These are phyloP conservation scores for Pseudozyma sp. DNA, from an alignment of 1,284 basidiomycete species.

Conservation along the genomic window DNA sequence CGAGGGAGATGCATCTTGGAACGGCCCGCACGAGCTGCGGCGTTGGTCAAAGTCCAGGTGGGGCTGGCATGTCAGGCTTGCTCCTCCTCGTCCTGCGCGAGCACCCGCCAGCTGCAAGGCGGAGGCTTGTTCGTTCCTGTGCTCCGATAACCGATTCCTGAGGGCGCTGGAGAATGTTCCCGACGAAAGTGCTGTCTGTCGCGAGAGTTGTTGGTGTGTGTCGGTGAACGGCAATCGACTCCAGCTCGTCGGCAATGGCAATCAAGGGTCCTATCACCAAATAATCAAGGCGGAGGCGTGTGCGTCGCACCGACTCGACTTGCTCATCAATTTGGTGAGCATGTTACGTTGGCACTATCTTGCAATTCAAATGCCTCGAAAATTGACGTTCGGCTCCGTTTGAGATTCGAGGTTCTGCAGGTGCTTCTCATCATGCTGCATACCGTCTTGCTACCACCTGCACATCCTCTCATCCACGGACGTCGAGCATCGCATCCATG, in stretches of 20 bases:
- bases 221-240: too few species aligned
- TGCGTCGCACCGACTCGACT: too few species aligned
- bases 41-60: slow-evolving; percentile 1
- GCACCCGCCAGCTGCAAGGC: not conserved
- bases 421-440: slow-evolving; percentile 1
- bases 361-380: not conserved
- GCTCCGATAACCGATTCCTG: too few species aligned
- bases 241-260: too few species aligned
- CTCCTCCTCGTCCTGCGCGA: slow-evolving; percentile 4
- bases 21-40: slow-evolving; percentile 5
- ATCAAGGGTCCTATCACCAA: too few species aligned
- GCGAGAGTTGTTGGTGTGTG: too few species aligned
- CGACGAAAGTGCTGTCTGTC: too few species aligned
- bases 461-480: not conserved
- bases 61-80: slow-evolving; percentile 10
- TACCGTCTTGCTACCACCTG: not conserved
- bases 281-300: too few species aligned
- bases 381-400: not conserved
- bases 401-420: not conserved
- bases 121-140: too few species aligned
- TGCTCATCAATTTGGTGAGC: too few species aligned
- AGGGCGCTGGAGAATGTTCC: too few species aligned
- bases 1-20: slow-evolving; percentile 54
- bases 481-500: slow-evolving; percentile 24
- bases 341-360: too few species aligned